phyloP scores from a whole-genome alignment of 768 basidiomycete species.

The Macrolepiota fuliginosa region DNA sequence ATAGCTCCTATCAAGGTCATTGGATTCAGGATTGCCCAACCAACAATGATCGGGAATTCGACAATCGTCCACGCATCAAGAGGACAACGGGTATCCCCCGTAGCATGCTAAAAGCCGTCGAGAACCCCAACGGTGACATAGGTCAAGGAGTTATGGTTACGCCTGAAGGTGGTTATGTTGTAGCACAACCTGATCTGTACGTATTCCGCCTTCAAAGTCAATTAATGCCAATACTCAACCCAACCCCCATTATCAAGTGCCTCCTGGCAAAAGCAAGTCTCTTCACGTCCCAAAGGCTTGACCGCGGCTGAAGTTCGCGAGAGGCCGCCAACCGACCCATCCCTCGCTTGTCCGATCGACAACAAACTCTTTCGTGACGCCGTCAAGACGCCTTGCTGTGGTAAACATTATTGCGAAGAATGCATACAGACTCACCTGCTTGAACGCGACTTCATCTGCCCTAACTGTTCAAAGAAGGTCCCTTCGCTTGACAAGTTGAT shows the following conservation, averaged over 20 bases:
- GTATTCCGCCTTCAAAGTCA: constrained; percentile 30
- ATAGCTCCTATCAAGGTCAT: constrained; percentile 62
- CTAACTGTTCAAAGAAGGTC: constrained; percentile 85
- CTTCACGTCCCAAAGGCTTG: constrained; percentile 66
- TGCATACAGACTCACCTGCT: constrained; percentile 93
- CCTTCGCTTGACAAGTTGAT: constrained; percentile 85
- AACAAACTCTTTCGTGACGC: constrained; percentile 92
- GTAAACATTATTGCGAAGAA: constrained; percentile 90
- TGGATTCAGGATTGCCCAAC: constrained; percentile 99
- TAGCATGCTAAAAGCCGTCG: constrained; percentile 95
- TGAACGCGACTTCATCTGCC: constrained; percentile 94
- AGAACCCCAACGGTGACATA: constrained; percentile 75
- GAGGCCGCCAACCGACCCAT: constrained; percentile 70
- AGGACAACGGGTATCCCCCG: constrained; percentile 97
- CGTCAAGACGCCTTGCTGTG: constrained; percentile 94
- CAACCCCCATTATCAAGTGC: constrained; percentile 45
- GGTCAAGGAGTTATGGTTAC: constrained; percentile 96
- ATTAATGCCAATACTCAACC: neutral
- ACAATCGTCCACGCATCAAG: constrained; percentile 93
- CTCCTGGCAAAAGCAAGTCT: constrained; percentile 93
- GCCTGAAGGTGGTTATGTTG: constrained; percentile 96
- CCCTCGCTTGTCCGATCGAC: constrained; percentile 88
- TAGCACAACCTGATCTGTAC: constrained; percentile 94
- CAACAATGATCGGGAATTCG: constrained; percentile 93
- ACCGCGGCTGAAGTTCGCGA: constrained; percentile 91